These are phyloP conservation scores for Talaromyces albobiverticillius DNA, from an alignment of 2,329 filamentous ascomycete genomes.

Conservation along the genomic window DNA sequence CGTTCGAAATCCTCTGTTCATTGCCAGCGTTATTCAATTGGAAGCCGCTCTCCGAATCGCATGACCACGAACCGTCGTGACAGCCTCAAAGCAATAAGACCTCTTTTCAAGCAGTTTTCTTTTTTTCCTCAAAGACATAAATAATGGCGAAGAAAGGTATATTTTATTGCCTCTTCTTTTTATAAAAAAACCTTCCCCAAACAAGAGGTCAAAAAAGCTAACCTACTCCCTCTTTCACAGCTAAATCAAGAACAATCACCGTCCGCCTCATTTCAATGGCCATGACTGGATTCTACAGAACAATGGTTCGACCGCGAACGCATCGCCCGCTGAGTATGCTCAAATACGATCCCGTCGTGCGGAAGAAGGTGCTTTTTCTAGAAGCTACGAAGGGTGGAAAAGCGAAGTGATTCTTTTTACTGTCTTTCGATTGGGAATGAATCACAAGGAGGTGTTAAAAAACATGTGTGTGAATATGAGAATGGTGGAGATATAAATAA, in stretches of 20 bases:
- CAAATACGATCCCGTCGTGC: constrained; percentile 97
- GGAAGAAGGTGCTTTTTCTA: constrained; percentile 92
- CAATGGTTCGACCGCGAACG: constrained; percentile 75
- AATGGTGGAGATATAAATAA: not conserved
- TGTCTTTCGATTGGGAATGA: not conserved
- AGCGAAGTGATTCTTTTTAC: constrained; percentile 40
- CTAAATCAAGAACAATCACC: constrained; percentile 85
- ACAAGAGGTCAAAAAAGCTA: not conserved
- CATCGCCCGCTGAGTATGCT: constrained; percentile 90
- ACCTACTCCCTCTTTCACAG: constrained; percentile 43
- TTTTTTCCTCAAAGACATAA: not conserved
- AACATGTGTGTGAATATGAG: not conserved
- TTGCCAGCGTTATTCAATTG: no score
- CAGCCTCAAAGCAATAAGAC: no score
- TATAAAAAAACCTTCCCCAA: not conserved
- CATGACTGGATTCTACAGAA: constrained; percentile 97
- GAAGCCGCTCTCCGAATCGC: no score
- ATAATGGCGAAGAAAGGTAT: constrained; percentile 17
- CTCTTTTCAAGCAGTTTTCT: no score
- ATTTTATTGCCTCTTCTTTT: not conserved
- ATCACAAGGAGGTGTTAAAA: not conserved
- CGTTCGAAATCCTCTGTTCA: no score
- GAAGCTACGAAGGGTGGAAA: constrained; percentile 81
- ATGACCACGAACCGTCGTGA: no score
- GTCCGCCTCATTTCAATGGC: constrained; percentile 98